A percentile compares a stretch with the other conserved stretches of the same genome.
Conservation (phyloP, 306 rosid species). For the Trifolium pratense region DNA sequence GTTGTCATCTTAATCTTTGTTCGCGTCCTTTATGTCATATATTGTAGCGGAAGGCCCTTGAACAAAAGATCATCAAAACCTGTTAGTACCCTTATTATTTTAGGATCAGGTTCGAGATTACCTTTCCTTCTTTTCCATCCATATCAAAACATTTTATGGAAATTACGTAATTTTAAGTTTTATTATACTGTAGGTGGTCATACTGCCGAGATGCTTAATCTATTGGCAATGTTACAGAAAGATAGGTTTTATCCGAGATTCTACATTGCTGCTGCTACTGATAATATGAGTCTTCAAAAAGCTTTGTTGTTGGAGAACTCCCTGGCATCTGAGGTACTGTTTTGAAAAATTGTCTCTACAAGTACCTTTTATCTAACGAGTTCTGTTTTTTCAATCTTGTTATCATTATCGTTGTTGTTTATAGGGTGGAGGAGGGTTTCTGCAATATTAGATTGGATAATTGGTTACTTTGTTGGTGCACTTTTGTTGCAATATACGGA, state of each 20-base stretch:
- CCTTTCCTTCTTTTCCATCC: conserved; percentile 30
- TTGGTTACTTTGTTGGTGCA: conserved; percentile 6
- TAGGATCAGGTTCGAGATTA: conserved; percentile 61
- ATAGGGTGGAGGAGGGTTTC: neutral
- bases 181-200: conserved; percentile 65
- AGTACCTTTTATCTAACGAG: conserved; percentile 14
- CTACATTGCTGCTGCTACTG: conserved; percentile 88
- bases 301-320: conserved; percentile 69
- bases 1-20: conserved; percentile 43
- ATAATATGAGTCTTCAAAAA: conserved; percentile 90
- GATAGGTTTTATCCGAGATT: conserved; percentile 72
- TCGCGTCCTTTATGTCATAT: conserved; percentile 50
- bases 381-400: neutral
- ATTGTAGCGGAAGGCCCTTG: conserved; percentile 41
- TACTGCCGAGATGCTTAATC: conserved; percentile 94
- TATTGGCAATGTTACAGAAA: conserved; percentile 67
- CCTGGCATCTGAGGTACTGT: conserved; percentile 51
- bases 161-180: conserved; percentile 13
- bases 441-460: conserved; percentile 16
- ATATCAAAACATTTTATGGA: conserved; percentile 16
- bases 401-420: neutral
- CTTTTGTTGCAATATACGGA: conserved; percentile 27
- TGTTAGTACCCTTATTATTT: conserved; percentile 53
- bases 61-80: conserved; percentile 45
- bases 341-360: conserved; percentile 27